These are phyloP conservation scores for Papiliotrema laurentii DNA, from an alignment of 1,284 basidiomycete genomes.

Conservation along the genomic window DNA sequence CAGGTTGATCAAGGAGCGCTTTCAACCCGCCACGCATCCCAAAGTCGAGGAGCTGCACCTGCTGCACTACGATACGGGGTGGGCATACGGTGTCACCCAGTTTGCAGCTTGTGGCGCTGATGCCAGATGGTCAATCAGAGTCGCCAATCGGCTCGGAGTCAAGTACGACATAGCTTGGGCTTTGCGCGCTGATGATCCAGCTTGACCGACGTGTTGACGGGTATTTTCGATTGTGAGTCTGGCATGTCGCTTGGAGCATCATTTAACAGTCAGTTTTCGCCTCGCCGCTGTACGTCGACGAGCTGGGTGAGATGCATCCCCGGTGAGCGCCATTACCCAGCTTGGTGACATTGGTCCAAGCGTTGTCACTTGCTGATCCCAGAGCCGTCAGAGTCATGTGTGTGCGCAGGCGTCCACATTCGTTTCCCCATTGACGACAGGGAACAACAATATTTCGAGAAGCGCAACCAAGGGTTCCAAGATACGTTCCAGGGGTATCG, in stretches of 20 bases:
- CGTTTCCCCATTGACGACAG: conserved; percentile 7
- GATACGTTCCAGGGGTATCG: conserved; percentile 22
- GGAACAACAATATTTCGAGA: conserved; percentile 31
- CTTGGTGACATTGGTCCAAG: not conserved
- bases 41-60: conserved; percentile 25
- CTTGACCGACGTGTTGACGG: conserved; percentile 20
- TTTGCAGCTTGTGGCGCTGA: not conserved
- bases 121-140: conserved; percentile 19
- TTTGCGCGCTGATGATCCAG: not conserved
- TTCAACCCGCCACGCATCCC: conserved; percentile 24
- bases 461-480: conserved; percentile 18
- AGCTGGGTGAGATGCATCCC: conserved; percentile 30
- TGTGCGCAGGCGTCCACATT: not conserved
- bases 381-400: conserved; percentile 27
- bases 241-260: not conserved
- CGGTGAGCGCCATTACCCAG: conserved; percentile 15
- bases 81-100: not conserved
- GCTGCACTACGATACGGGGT: conserved; percentile 20
- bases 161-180: conserved; percentile 10
- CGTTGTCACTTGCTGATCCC: conserved; percentile 1
- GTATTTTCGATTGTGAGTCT: conserved; percentile 25
- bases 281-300: conserved; percentile 25
- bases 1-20: conserved; percentile 23
- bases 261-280: conserved; percentile 17
- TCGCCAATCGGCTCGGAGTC: conserved; percentile 24